These are phyloP conservation scores for Mortierella polycephala DNA, from an alignment of 371 early-diverging fungal genomes.

Conservation along the genomic window DNA sequence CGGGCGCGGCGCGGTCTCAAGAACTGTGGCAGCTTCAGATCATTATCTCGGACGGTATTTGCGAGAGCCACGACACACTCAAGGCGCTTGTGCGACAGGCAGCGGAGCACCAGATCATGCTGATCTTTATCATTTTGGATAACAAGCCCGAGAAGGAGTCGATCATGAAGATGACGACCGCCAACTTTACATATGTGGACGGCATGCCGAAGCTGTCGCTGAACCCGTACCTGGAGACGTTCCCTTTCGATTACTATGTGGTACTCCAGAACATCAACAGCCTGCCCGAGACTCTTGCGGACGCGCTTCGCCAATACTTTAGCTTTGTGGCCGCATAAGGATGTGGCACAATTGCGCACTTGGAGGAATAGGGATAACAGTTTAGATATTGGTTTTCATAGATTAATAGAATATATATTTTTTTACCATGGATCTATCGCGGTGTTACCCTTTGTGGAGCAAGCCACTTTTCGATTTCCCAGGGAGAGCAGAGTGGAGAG, in stretches of 20 bases:
- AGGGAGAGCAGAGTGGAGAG: no score
- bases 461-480: no score
- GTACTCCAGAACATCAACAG: conserved; percentile 89
- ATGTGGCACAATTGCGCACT: background rate
- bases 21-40: conserved; percentile 97
- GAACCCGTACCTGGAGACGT: conserved; percentile 93
- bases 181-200: conserved; percentile 76
- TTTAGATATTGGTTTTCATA: background rate
- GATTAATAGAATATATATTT: no score
- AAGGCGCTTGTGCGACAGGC: conserved; percentile 84
- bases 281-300: conserved; percentile 90
- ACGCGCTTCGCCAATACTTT: conserved; percentile 96
- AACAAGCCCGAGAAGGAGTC: conserved; percentile 87
- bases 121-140: conserved; percentile 96
- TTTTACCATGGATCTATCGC: no score
- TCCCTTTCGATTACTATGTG: conserved; percentile 98
- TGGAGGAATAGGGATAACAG: background rate
- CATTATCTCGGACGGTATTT: conserved; percentile 97
- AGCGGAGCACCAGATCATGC: conserved; percentile 89
- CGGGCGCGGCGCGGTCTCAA: conserved; percentile 55
- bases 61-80: conserved; percentile 90
- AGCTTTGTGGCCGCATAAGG: conserved; percentile 62
- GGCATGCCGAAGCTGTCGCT: conserved; percentile 79
- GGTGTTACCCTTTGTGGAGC: no score
- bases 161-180: conserved; percentile 89